A percentile compares a stretch with the other conserved stretches of the same genome.
These are phyloP conservation scores for Chlorella sorokiniana DNA, from an alignment of 139 green algal genomes.

Conservation along the genomic window DNA sequence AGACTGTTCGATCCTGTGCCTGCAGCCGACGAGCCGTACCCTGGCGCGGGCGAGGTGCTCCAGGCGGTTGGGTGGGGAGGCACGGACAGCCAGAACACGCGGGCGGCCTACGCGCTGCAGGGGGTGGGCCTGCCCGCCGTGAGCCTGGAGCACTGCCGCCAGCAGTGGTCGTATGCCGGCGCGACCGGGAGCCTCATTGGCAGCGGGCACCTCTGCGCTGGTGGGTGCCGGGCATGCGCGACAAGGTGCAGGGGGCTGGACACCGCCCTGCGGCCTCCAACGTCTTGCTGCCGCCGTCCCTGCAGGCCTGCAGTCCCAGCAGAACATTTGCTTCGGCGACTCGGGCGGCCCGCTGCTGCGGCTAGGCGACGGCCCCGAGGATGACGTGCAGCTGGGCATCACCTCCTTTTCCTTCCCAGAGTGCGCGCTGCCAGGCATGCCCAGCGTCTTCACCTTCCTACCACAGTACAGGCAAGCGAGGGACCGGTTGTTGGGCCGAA, in stretches of 20 bases:
- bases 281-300: neutral
- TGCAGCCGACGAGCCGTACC: conserved; percentile 10
- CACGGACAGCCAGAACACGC: conserved; percentile 9
- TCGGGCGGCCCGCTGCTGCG: conserved; percentile 24
- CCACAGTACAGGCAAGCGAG: conserved; percentile 4
- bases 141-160: neutral
- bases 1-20: too few relatives aligned
- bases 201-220: conserved; percentile 9
- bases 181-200: neutral
- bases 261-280: too few relatives aligned
- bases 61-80: conserved; percentile 17
- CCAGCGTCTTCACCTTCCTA: conserved; percentile 20
- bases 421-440: conserved; percentile 29
- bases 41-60: neutral
- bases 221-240: neutral
- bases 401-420: conserved; percentile 22
- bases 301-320: conserved; percentile 6
- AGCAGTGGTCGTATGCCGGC: conserved; percentile 20
- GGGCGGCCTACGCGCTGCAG: neutral
- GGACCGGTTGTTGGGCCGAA: neutral
- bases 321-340: conserved; percentile 30
- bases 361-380: neutral
- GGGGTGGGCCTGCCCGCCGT: conserved; percentile 6
- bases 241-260: too few relatives aligned
- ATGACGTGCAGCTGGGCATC: conserved; percentile 24